Base-by-base conservation (phyloP, 352 stramenopile species). In the Lagenidium giganteum region DNA sequence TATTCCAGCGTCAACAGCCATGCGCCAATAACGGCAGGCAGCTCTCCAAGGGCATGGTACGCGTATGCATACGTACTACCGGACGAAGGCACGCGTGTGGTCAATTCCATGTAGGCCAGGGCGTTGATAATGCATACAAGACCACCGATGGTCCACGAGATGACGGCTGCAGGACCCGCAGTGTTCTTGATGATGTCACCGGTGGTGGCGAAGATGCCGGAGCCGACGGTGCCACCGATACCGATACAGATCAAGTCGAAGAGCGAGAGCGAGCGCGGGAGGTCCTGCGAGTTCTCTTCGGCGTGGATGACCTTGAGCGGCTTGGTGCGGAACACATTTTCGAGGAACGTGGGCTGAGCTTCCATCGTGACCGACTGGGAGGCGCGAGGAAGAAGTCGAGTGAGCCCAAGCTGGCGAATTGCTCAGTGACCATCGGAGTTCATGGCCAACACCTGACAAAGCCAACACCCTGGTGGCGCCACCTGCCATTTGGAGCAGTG, bases 1-100 rank as follows among this genome's bases (percentile, higher is more conserved):
- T 97, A 98, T 68, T 97, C 92, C 9, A 98, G 67, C n/a, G 87
- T 96, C 26, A 97, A 35, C 20, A 91, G 57, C 53, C 78, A 91
- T 14, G 77, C 89, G 1, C 83, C 85, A 20, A 97, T 60, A 21
- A 96, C 87, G 9, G 93, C 93, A 0, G 87, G 83, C 3, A 97
- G 65, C 52, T 98, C 93, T 24, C 92, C 92, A 14, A 98, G 70
- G 4, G 83, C 70, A 44, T 96, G 75, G 66, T 96, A 98, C 21
- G 85, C 61, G 67, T 97, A 98, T 9, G 86, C 79, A 66, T 98
- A 98, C 4, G 83, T 96, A 32, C 58, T 84, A 8, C 92, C 92
- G 8, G 83, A 90, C 4, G 80, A 95, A 17, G 91, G 89, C 24
- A 97, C 81, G 25, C 83, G 63, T 5, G 71, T 84, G 22, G 79